phyloP scores from a whole-genome alignment of 352 stramenopile species.

The Pelagophyceae sp. region DNA sequence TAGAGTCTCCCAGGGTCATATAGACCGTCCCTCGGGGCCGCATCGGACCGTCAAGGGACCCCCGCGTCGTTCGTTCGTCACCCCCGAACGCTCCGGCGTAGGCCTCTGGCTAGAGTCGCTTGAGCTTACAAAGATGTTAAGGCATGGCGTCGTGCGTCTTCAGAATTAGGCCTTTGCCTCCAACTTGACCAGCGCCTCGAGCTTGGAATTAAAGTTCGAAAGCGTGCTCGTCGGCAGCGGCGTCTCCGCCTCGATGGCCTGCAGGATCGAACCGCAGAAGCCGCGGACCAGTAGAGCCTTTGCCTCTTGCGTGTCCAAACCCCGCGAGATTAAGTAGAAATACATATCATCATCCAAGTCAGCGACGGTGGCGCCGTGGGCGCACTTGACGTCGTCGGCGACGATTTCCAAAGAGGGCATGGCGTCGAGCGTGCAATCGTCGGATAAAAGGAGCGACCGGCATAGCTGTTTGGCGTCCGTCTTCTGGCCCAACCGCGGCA shows the following conservation, averaged over 20 bases:
- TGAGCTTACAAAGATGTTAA: too few relatives aligned
- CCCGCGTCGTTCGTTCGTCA: too few relatives aligned
- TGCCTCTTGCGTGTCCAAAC: slow-evolving; percentile 41
- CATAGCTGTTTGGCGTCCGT: slow-evolving; percentile 62
- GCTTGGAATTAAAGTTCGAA: not conserved
- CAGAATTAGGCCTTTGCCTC: not conserved
- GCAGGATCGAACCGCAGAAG: slow-evolving; percentile 28
- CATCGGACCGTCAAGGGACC: too few relatives aligned
- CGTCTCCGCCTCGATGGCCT: not conserved
- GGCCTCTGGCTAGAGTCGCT: too few relatives aligned
- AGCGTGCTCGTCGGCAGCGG: not conserved
- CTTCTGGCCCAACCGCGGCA: slow-evolving; percentile 63
- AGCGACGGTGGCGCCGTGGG: slow-evolving; percentile 64
- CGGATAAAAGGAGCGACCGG: slow-evolving; percentile 57
- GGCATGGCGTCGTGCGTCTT: too few relatives aligned
- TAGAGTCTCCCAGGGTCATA: too few relatives aligned
- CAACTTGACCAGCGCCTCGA: not conserved
- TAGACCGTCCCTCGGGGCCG: too few relatives aligned
- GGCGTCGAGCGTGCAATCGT: slow-evolving; percentile 51
- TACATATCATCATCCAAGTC: slow-evolving; percentile 67
- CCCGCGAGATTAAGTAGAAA: slow-evolving; percentile 62
- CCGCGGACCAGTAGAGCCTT: slow-evolving; percentile 28
- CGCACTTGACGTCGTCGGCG: slow-evolving; percentile 67
- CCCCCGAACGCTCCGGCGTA: too few relatives aligned
- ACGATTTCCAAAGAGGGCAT: slow-evolving; percentile 72